Conservation (phyloP, 441 rosid genomes). For the Oxalis stricta region DNA sequence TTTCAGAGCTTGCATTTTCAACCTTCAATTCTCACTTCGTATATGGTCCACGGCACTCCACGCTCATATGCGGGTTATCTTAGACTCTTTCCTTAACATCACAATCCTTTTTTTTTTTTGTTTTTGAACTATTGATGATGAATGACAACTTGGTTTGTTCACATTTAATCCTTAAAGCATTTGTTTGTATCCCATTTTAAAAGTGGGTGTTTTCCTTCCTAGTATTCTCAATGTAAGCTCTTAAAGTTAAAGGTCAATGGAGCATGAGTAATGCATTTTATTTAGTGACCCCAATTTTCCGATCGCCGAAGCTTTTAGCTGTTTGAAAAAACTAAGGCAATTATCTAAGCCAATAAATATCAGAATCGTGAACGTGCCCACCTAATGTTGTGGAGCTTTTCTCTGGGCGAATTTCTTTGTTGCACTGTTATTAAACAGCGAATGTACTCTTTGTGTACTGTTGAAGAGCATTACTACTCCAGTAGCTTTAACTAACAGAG, state of each 20-base stretch:
- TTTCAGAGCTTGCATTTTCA: not conserved
- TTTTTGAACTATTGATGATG: not conserved
- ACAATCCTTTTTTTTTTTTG: not conserved
- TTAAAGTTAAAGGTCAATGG: slow-evolving; percentile 9
- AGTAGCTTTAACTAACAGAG: slow-evolving; percentile 7
- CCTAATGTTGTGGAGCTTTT: slow-evolving; percentile 3
- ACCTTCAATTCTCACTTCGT: not conserved
- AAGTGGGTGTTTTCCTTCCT: slow-evolving; percentile 8
- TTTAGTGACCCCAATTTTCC: slow-evolving; percentile 9
- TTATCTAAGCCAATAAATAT: slow-evolving; percentile 10
- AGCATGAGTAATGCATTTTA: slow-evolving; percentile 8
- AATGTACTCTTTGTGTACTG: slow-evolving; percentile 5
- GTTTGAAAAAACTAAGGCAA: slow-evolving; percentile 13
- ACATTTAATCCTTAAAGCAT: no score
- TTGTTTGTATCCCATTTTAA: slow-evolving; percentile 10
- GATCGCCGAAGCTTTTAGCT: slow-evolving; percentile 9
- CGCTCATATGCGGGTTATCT: no score
- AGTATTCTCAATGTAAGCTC: slow-evolving; percentile 15
- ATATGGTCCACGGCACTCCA: no score
- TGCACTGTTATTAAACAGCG: slow-evolving; percentile 12
- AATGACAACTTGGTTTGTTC: no score
- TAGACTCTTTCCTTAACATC: slow-evolving; percentile 6
- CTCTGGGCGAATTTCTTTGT: slow-evolving; percentile 9
- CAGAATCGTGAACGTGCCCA: slow-evolving; percentile 9
- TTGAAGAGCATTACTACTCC: slow-evolving; percentile 10